Base-by-base conservation (phyloP, 2,329 filamentous ascomycete genomes). In the Colletotrichum sp. region DNA sequence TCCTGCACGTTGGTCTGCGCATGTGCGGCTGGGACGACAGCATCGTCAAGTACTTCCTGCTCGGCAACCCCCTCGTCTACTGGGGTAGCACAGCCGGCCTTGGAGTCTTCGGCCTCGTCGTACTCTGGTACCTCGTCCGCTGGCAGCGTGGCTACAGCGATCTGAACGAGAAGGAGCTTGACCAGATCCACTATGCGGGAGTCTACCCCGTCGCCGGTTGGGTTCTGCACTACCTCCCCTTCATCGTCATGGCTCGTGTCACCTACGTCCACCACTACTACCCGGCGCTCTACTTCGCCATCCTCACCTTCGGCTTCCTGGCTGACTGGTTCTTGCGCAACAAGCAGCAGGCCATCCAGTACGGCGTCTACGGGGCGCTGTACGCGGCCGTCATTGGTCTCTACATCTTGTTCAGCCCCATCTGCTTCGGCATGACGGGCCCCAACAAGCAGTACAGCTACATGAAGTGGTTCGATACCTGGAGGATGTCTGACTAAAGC, bases 241-340 rank as follows among this genome's bases (percentile, higher is more conserved):
- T 98, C 86, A 92, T 98, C 81, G 92, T 97, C 82, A 99, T 99
- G 97, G 97, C 96, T 13, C 95, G 97, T 89, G 97, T 99, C 76
- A 99, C 97, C 18, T 99, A 99, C 82, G 97, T 99, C 70, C 97
- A 99, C 85, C 97, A 99, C 88, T 99, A 99, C 89, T 99, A 98
- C 85, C 97, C 97, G 13, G 97, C 97, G 12, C 91, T 99, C 13
- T 99, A 98, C 89, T 99, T 98, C 84, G 96, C 97, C 80, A 98
- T 99, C 78, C 88, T 99, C 61, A 92, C 91, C 18, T 92, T 96
- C 77, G 96, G 96, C 70, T 99, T 99, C 90, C 91, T 96, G 79
- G 87, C 94, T 71, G 96, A 98, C 85, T 98, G 95, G 93, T 88
- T 93, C 77, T 91, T 95, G 62, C 90, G 93, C 78, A 93, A 91